Percentiles rank a stretch among this genome's conserved stretches.
Conservation (phyloP, 768 basidiomycete genomes). For the Pluteus cervinus region DNA sequence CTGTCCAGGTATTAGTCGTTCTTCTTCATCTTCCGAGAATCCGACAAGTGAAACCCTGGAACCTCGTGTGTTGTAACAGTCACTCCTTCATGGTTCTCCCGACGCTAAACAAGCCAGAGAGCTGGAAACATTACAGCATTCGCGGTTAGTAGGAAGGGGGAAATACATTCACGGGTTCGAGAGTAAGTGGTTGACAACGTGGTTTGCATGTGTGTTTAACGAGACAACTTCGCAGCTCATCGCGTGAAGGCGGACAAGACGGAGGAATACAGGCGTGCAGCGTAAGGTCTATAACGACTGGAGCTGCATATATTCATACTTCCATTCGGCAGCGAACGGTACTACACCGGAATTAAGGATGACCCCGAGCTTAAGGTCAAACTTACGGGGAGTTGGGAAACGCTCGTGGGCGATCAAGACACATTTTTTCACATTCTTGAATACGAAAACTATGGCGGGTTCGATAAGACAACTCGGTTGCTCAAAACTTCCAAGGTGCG, state of each 20-base stretch:
- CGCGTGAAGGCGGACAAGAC: slow-evolving; percentile 75
- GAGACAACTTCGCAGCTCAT: slow-evolving; percentile 52
- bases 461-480: slow-evolving; percentile 67
- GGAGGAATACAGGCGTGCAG: slow-evolving; percentile 83
- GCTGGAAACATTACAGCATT: slow-evolving; percentile 73
- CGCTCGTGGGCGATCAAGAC: slow-evolving; percentile 84
- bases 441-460: slow-evolving; percentile 90
- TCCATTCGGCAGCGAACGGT: slow-evolving; percentile 54
- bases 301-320: slow-evolving; percentile 3
- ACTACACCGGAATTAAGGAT: slow-evolving; percentile 75
- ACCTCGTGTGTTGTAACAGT: slow-evolving; percentile 38
- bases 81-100: slow-evolving; percentile 88
- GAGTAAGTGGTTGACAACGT: slow-evolving; percentile 40
- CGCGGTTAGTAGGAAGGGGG: slow-evolving; percentile 81
- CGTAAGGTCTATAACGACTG: slow-evolving; percentile 47
- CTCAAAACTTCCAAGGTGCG: slow-evolving; percentile 61
- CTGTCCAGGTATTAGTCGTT: slow-evolving; percentile 53
- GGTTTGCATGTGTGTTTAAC: slow-evolving; percentile 1
- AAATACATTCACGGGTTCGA: slow-evolving; percentile 93
- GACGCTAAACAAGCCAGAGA: slow-evolving; percentile 84
- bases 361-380: slow-evolving; percentile 75
- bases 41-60: slow-evolving; percentile 10
- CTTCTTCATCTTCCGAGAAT: slow-evolving; percentile 8
- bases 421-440: slow-evolving; percentile 79
- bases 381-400: slow-evolving; percentile 92